These are phyloP conservation scores for Aspergillus viridinutans DNA, from an alignment of 2,329 filamentous ascomycete genomes.

Conservation along the genomic window DNA sequence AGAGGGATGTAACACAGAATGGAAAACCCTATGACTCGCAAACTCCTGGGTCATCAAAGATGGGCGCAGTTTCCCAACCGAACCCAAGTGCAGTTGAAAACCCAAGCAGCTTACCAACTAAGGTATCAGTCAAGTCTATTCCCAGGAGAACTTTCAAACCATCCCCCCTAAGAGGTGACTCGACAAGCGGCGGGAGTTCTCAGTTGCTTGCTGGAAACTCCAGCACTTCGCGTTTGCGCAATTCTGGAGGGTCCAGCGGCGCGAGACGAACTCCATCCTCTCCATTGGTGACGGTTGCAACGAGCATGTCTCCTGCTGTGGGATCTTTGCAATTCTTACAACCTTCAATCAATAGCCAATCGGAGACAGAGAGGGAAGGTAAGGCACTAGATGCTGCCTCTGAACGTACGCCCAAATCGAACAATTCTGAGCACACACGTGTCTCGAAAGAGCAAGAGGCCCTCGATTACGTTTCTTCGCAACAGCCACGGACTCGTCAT, in stretches of 20 bases:
- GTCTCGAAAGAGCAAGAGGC: neutral
- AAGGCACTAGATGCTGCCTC: neutral
- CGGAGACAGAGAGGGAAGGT: neutral
- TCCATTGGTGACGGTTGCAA: neutral
- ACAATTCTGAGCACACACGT: neutral
- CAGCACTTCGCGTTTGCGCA: neutral
- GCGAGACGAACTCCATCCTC: neutral
- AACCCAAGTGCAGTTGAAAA: neutral
- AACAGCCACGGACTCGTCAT: neutral
- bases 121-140: neutral
- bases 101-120: neutral
- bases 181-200: neutral
- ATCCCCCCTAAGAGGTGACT: neutral
- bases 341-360: neutral
- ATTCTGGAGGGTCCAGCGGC: neutral
- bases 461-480: neutral
- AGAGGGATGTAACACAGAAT: slow-evolving; percentile 2
- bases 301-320: neutral
- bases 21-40: neutral
- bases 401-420: neutral
- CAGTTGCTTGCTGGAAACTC: neutral
- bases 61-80: neutral
- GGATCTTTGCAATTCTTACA: neutral
- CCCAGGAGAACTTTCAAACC: neutral
- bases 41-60: neutral